A percentile compares a stretch with the other conserved stretches of the same genome.
Evolutionary conservation across 805 yeast genomes (phyloP).

Genomic region (Wickerhamiella azyma): DNA sequence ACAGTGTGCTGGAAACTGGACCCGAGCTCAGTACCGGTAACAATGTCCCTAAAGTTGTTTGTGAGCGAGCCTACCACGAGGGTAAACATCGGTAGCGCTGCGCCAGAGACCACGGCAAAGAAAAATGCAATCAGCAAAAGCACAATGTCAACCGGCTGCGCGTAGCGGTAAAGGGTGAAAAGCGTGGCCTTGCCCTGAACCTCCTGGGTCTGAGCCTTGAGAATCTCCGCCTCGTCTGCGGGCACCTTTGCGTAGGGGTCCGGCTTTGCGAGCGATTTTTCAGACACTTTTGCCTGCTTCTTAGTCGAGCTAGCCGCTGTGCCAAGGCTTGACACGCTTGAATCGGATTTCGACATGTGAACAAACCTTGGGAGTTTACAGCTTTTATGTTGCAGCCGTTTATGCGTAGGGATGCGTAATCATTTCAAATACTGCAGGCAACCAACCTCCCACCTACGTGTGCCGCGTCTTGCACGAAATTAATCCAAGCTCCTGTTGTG

Average conservation of each 20-base stretch:
- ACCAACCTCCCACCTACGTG: too few relatives aligned
- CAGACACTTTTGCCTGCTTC: neutral
- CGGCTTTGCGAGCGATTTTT: constrained; percentile 3
- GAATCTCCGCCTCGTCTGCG: constrained; percentile 20
- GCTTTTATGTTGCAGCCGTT: neutral
- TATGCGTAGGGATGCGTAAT: neutral
- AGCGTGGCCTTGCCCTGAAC: constrained; percentile 12
- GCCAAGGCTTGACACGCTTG: neutral
- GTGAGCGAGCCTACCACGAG: constrained; percentile 27
- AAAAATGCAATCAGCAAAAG: constrained; percentile 20
- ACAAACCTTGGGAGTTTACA: neutral
- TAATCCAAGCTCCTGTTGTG: too few relatives aligned
- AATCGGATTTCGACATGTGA: neutral
- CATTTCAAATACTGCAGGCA: neutral
- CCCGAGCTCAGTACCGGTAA: constrained; percentile 17
- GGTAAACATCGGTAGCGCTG: constrained; percentile 26
- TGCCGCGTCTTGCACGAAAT: too few relatives aligned
- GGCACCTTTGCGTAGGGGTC: constrained; percentile 22
- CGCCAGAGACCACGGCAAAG: constrained; percentile 24
- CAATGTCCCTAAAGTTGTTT: constrained; percentile 23
- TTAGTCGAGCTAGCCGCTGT: neutral
- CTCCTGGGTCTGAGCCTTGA: constrained; percentile 20
- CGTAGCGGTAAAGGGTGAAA: constrained; percentile 10
- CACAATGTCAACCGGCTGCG: constrained; percentile 20
- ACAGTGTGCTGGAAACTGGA: constrained; percentile 23